Conservation (phyloP, 192 early-diverging fungal genomes). For the Lobosporangium transversale region DNA sequence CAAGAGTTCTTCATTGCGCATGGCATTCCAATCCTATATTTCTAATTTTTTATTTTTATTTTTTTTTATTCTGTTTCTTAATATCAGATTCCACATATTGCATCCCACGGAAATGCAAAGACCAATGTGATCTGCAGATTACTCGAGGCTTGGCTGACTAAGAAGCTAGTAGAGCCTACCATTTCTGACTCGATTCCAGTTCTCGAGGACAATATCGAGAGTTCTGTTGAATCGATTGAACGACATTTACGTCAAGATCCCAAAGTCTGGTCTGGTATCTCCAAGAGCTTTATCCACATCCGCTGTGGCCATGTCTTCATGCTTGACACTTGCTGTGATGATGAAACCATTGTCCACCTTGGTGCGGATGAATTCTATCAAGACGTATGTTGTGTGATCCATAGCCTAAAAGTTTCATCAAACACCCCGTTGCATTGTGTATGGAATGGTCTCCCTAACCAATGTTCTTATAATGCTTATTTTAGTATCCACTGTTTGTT, state of each 20-base stretch:
- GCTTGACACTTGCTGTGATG: slow-evolving; percentile 48
- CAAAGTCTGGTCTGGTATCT: slow-evolving; percentile 45
- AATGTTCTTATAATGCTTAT: too few species aligned
- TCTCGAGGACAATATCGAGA: slow-evolving; percentile 52
- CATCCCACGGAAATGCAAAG: slow-evolving; percentile 54
- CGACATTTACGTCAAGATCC: slow-evolving; percentile 23
- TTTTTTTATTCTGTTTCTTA: neutral
- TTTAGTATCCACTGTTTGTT: slow-evolving; percentile 52
- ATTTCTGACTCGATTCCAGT: slow-evolving; percentile 50
- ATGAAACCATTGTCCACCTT: slow-evolving; percentile 46
- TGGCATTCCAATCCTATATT: neutral
- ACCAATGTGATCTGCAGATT: slow-evolving; percentile 46
- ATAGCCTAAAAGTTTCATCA: too few species aligned
- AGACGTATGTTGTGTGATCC: slow-evolving; percentile 17
- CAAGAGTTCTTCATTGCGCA: neutral
- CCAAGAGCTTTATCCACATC: slow-evolving; percentile 50
- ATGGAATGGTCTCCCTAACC: too few species aligned
- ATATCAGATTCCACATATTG: slow-evolving; percentile 45
- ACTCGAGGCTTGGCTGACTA: slow-evolving; percentile 44
- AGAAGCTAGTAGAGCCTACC: slow-evolving; percentile 53
- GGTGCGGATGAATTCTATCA: slow-evolving; percentile 50
- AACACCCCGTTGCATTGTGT: too few species aligned
- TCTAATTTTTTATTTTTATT: too few species aligned
- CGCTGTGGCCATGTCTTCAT: slow-evolving; percentile 55
- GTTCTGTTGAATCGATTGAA: slow-evolving; percentile 49